phyloP scores from a whole-genome alignment of 2,329 filamentous ascomycete genomes.

The Thielaviopsis euricoi region DNA sequence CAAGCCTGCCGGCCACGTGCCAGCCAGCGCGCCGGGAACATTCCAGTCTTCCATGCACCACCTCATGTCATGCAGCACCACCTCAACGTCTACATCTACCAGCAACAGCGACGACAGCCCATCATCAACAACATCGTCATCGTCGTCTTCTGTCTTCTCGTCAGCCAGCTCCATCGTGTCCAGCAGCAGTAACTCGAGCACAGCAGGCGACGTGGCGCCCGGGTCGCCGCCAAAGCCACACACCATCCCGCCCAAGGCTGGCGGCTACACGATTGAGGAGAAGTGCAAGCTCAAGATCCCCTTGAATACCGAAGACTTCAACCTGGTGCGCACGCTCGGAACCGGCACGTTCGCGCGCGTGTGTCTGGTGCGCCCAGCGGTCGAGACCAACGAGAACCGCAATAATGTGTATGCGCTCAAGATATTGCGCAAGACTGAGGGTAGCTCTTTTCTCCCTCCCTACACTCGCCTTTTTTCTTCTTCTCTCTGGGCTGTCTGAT shows the following conservation, averaged over 20 bases:
- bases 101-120: neutral
- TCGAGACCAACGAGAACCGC: constrained; percentile 33
- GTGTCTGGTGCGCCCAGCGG: constrained; percentile 54
- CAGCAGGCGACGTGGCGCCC: neutral
- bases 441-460: constrained; percentile 10
- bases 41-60: neutral
- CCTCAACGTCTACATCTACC: no score
- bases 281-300: constrained; percentile 11
- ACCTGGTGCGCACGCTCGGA: constrained; percentile 57
- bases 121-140: neutral
- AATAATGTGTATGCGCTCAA: constrained; percentile 66
- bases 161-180: neutral
- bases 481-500: neutral
- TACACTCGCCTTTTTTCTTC: constrained; percentile 16
- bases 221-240: neutral
- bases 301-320: constrained; percentile 42
- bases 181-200: neutral
- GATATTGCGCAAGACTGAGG: constrained; percentile 53
- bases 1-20: neutral
- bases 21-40: neutral
- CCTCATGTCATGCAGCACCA: neutral
- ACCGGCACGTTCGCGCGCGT: constrained; percentile 74
- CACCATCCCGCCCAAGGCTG: neutral
- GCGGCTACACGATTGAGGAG: constrained; percentile 7
- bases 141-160: neutral